Evolutionary conservation across 2,329 filamentous ascomycete genomes (phyloP).

Genomic region (Epichloe coenophiala): DNA sequence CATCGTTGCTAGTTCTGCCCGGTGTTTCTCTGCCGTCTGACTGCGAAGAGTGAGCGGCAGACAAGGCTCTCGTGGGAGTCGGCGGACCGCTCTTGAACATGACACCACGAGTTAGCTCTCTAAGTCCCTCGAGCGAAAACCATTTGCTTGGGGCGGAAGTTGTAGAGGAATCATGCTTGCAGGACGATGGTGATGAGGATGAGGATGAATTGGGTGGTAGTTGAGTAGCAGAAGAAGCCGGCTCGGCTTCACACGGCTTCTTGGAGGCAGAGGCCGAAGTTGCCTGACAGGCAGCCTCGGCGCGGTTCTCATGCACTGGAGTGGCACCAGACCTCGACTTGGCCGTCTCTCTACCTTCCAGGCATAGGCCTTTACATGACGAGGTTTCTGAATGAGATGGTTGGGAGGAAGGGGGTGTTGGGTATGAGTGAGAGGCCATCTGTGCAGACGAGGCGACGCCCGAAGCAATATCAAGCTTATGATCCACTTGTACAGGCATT

Average conservation of each 20-base stretch:
- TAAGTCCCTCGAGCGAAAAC: slow-evolving; percentile 54
- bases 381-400: slow-evolving; percentile 25
- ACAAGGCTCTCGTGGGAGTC: slow-evolving; percentile 79
- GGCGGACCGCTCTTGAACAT: slow-evolving; percentile 81
- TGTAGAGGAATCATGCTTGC: slow-evolving; percentile 30
- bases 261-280: not conserved
- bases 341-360: slow-evolving; percentile 12
- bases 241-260: not conserved
- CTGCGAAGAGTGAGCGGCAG: slow-evolving; percentile 42
- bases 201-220: not conserved
- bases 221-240: slow-evolving; percentile 1
- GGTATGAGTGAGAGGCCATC: slow-evolving; percentile 28
- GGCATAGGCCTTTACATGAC: slow-evolving; percentile 15
- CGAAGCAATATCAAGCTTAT: slow-evolving; percentile 9
- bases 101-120: slow-evolving; percentile 71
- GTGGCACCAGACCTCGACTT: slow-evolving; percentile 4
- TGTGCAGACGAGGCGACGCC: slow-evolving; percentile 11
- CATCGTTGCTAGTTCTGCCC: slow-evolving; percentile 26
- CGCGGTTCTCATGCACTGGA: not conserved
- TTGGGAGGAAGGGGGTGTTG: slow-evolving; percentile 43
- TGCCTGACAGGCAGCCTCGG: not conserved
- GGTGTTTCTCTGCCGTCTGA: slow-evolving; percentile 30
- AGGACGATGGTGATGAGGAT: slow-evolving; percentile 19
- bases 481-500: slow-evolving; percentile 6
- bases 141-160: slow-evolving; percentile 34